Base-by-base conservation (phyloP, 371 early-diverging fungal species). In the Dichotomocladium elegans region DNA sequence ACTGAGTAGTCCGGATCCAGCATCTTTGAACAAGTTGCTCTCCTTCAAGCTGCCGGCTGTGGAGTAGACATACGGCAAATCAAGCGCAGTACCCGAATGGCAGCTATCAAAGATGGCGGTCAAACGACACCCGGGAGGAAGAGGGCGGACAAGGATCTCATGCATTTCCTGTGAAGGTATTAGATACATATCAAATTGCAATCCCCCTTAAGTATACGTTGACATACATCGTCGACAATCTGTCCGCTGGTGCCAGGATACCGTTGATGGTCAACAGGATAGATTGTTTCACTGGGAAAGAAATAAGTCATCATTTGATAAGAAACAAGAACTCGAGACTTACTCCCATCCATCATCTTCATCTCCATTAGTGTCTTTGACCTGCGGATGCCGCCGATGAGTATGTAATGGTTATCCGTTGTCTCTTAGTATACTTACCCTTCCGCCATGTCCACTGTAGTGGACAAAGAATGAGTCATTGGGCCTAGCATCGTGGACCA, bases 381-480 rank as follows among this genome's bases (percentile, higher is more conserved):
- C 58, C 62, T 61, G 28, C 10, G 21, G 11, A 28, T n/a, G n/a
- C n/a, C n/a, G n/a, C n/a, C n/a, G n/a, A n/a, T n/a, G n/a, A n/a
- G n/a, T n/a, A n/a, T n/a, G n/a, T n/a, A n/a, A n/a, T n/a, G n/a
- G n/a, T n/a, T n/a, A n/a, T n/a, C n/a, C n/a, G n/a, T n/a, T n/a
- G n/a, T n/a, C n/a, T n/a, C n/a, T 29, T 24, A 21, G 28, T 10
- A 25, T n/a, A 42, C 50, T 57, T 42, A 66, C 75, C 50, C 87
- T 85, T 4, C 82, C 84, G 33, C 96, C 96, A 69, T 96, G 96
- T 9, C 96, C 97, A 58, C 88, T 88, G 66, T 78, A 98, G 66
- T 94, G 94, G 67, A 94, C 82, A 56, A 93, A 87, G 72, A 88
- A 82, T 58, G 89, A 87, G 67, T 96, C 96, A 58, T 93, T 91